These are phyloP conservation scores for Phanerochaete sordida DNA, from an alignment of 768 basidiomycete genomes.

Conservation along the genomic window DNA sequence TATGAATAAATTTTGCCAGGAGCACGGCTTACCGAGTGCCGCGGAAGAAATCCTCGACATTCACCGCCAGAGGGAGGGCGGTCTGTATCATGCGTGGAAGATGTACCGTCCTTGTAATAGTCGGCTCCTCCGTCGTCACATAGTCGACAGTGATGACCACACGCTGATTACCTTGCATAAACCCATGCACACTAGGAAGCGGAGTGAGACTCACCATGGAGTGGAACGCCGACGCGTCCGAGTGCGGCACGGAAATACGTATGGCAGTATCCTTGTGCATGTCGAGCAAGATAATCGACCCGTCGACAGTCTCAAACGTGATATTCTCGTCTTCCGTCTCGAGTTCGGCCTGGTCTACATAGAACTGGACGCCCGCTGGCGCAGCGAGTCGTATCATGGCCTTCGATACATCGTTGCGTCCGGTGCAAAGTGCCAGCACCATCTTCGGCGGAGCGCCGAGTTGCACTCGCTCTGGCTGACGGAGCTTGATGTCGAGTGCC, in stretches of 20 bases:
- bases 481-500: constrained; percentile 61
- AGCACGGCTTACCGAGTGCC: constrained; percentile 63
- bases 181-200: neutral
- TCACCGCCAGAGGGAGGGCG: constrained; percentile 82
- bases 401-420: constrained; percentile 61
- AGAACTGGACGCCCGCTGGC: constrained; percentile 50
- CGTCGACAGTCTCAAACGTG: constrained; percentile 35
- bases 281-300: constrained; percentile 44
- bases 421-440: constrained; percentile 56
- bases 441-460: constrained; percentile 57
- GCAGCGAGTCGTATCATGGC: constrained; percentile 52
- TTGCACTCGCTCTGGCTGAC: constrained; percentile 63
- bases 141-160: constrained; percentile 69
- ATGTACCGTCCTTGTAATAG: constrained; percentile 48
- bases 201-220: constrained; percentile 47
- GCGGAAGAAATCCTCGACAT: constrained; percentile 96
- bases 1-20: no score
- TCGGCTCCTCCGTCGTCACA: constrained; percentile 49
- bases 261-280: constrained; percentile 44
- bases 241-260: constrained; percentile 59
- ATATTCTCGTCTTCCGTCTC: constrained; percentile 24
- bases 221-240: constrained; percentile 57
- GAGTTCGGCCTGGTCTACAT: constrained; percentile 37
- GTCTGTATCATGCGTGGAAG: constrained; percentile 57
- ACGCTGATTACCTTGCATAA: constrained; percentile 47